These are phyloP conservation scores for Fusarium lateritium DNA, from an alignment of 2,329 filamentous ascomycete species.

Conservation along the genomic window DNA sequence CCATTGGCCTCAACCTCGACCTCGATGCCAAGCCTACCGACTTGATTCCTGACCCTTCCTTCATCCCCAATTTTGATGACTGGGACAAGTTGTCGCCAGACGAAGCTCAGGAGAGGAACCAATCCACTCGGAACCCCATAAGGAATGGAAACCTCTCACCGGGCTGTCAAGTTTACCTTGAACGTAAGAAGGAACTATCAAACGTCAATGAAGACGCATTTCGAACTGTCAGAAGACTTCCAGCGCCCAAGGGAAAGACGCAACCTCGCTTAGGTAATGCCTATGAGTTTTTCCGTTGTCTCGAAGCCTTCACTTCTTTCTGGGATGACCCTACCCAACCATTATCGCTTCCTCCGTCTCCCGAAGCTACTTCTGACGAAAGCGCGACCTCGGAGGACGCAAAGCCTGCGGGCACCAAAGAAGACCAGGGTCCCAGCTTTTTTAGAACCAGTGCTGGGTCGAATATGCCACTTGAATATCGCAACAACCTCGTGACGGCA, in stretches of 20 bases:
- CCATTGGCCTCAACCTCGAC: slow-evolving; percentile 70
- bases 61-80: slow-evolving; percentile 66
- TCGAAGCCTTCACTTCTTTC: slow-evolving; percentile 71
- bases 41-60: slow-evolving; percentile 68
- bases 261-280: slow-evolving; percentile 72
- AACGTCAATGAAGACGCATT: slow-evolving; percentile 72
- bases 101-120: slow-evolving; percentile 64
- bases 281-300: slow-evolving; percentile 76
- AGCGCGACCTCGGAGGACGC: slow-evolving; percentile 17
- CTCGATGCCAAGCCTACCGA: slow-evolving; percentile 63
- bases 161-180: slow-evolving; percentile 70
- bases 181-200: slow-evolving; percentile 71
- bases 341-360: slow-evolving; percentile 52
- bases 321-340: slow-evolving; percentile 73
- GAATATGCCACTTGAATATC: slow-evolving; percentile 71
- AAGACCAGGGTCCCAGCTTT: slow-evolving; percentile 25
- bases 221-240: slow-evolving; percentile 72
- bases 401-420: slow-evolving; percentile 31
- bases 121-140: slow-evolving; percentile 63
- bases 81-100: slow-evolving; percentile 67
- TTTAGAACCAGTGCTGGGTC: slow-evolving; percentile 64
- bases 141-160: slow-evolving; percentile 69
- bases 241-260: slow-evolving; percentile 66
- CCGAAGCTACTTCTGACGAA: slow-evolving; percentile 45
- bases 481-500: slow-evolving; percentile 69